Evolutionary conservation across 2,329 filamentous ascomycete species (phyloP), one percentile per base, ranked within the genome.

Genomic region (Paecilomyces formosus): DNA sequence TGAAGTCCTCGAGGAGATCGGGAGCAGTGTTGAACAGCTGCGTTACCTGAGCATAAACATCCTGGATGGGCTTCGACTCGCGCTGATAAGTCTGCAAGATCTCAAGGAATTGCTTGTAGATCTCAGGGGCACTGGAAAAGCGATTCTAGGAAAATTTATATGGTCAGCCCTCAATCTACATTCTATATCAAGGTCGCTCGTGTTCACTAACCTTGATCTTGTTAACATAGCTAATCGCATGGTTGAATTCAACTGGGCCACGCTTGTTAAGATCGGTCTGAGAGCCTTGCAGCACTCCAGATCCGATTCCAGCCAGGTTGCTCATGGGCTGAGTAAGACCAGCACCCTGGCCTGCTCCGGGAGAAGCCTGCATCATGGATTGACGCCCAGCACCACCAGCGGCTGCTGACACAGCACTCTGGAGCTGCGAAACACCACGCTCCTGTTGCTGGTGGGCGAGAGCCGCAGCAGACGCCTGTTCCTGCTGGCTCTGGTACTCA

Each of bases 211-310:
- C 92, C 87, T 99, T 99, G 69, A 99, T 99, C 78, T 99, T 99
- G 72, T 99, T 99, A 57, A 99, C 94, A 69, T 99, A 99, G 73
- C 92, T 97, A 63, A 99, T 99, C 0, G 94, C 94, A 76, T 99
- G 94, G 72, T 99, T 99, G 75, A 99, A 99, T 71, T 99, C 94
- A 18, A 99, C 94, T 1, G 94, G 94, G 0, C 92, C 93, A 58
- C 92, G 86, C 70, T 94, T 95, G 74, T 95, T 92, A 71, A 90
- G 66, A 56, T 79, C 81, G 56, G 74, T 75, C 58, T 79, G 76
- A n/a, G 72, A 73, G 26, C 75, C 79, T 77, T 75, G 82, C 77
- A 73, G 83, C 77, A 76, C 87, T 75, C 75, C 84, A 77, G 65
- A 79, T 22, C 81, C 82, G 61, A 81, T 80, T 52, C 85, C 85